These are phyloP conservation scores for Didymella pomorum DNA, from an alignment of 2,329 filamentous ascomycete genomes.

Conservation along the genomic window DNA sequence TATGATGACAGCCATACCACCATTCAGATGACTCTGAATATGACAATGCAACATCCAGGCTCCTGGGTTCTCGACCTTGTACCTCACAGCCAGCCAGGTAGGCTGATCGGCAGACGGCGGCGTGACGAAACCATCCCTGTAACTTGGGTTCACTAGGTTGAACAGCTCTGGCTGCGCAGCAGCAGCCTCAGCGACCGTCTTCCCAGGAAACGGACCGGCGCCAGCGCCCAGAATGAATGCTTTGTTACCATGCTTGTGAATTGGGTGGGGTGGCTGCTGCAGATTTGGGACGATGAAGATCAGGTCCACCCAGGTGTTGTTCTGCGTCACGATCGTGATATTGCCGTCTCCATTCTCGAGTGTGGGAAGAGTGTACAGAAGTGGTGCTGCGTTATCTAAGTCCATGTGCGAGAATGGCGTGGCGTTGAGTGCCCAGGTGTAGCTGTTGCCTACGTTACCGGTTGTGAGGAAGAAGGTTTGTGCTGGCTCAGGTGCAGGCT, in stretches of 20 bases:
- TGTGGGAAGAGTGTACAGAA: slow-evolving; percentile 56
- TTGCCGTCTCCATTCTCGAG: slow-evolving; percentile 50
- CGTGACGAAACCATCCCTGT: slow-evolving; percentile 60
- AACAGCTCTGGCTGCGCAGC: slow-evolving; percentile 58
- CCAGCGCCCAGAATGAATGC: slow-evolving; percentile 66
- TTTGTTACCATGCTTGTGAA: slow-evolving; percentile 71
- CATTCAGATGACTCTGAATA: slow-evolving; percentile 57
- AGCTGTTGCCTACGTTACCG: slow-evolving; percentile 52
- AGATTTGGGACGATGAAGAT: slow-evolving; percentile 34
- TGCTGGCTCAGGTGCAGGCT: slow-evolving; percentile 55
- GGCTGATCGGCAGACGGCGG: slow-evolving; percentile 28
- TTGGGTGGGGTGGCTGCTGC: slow-evolving; percentile 63
- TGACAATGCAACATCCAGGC: slow-evolving; percentile 62
- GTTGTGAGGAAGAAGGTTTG: slow-evolving; percentile 54
- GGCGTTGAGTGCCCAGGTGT: slow-evolving; percentile 63
- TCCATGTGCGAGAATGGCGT: slow-evolving; percentile 51
- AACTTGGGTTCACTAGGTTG: slow-evolving; percentile 65
- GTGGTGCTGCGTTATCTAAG: slow-evolving; percentile 50
- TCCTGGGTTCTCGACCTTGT: slow-evolving; percentile 57
- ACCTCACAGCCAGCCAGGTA: slow-evolving; percentile 56
- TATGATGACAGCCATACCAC: slow-evolving; percentile 59
- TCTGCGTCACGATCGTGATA: slow-evolving; percentile 53
- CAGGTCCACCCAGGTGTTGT: slow-evolving; percentile 47
- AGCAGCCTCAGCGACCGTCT: slow-evolving; percentile 62
- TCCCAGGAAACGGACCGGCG: slow-evolving; percentile 58